Conservation (phyloP, 768 basidiomycete genomes). For the Polyporus arcularius region DNA sequence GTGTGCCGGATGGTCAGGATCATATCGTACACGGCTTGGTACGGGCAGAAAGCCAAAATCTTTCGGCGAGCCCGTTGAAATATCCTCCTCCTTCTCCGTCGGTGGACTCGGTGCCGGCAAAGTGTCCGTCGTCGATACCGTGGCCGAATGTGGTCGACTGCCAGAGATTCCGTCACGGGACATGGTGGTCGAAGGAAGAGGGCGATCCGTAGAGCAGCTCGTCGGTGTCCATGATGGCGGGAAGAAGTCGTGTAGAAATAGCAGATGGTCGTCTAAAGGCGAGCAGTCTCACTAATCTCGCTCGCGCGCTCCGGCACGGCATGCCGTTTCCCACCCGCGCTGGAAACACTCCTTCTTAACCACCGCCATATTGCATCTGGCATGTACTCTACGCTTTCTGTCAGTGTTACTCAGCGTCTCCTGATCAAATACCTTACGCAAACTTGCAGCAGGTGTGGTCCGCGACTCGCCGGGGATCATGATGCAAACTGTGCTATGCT, state of each 20-base stretch:
- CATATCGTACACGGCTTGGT: constrained; percentile 42
- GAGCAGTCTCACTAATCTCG: background rate
- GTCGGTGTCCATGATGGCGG: background rate
- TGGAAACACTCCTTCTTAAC: too few species aligned
- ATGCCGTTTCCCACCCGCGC: background rate
- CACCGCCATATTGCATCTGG: too few species aligned
- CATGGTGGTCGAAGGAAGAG: background rate
- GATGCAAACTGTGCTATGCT: too few species aligned
- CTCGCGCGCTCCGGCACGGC: constrained; percentile 1
- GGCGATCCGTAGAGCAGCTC: background rate
- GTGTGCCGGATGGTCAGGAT: constrained; percentile 38
- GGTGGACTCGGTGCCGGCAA: background rate
- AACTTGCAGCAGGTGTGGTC: too few species aligned
- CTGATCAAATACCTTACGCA: too few species aligned
- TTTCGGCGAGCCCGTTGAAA: background rate
- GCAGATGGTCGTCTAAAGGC: background rate
- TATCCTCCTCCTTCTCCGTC: background rate
- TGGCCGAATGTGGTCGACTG: background rate
- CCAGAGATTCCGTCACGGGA: background rate
- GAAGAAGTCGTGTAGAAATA: background rate
- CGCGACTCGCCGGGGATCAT: too few species aligned
- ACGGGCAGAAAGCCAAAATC: constrained; percentile 51
- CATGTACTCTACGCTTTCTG: too few species aligned
- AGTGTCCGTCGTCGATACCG: background rate
- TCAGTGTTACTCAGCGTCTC: too few species aligned